Percentiles rank a stretch among this genome's conserved stretches.
These are phyloP conservation scores for Rachicladosporium sp. DNA, from an alignment of 2,329 filamentous ascomycete genomes.

Conservation along the genomic window DNA sequence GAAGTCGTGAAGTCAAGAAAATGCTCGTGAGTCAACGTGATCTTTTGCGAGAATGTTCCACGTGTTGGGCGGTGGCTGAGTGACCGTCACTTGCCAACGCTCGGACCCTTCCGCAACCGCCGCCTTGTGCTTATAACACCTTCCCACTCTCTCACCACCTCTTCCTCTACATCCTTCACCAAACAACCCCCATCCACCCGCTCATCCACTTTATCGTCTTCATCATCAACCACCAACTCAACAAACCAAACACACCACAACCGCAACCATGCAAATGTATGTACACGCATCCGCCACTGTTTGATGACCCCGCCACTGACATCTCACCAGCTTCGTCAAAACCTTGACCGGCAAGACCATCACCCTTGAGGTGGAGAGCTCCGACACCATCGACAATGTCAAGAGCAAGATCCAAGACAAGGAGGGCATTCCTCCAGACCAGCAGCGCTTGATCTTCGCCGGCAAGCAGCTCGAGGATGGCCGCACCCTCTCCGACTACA, in stretches of 20 bases:
- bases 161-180: not conserved
- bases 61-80: constrained; percentile 1
- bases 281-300: constrained; percentile 73
- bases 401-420: constrained; percentile 98
- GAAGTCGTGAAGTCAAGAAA: not conserved
- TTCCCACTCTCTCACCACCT: no score
- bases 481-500: constrained; percentile 81
- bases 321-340: constrained; percentile 28
- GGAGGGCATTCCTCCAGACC: constrained; percentile 90
- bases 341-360: constrained; percentile 53
- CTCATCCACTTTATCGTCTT: not conserved
- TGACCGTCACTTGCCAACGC: not conserved
- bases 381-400: constrained; percentile 89
- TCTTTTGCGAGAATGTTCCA: constrained; percentile 1
- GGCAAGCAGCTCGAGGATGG: constrained; percentile 95
- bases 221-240: constrained; percentile 5
- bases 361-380: constrained; percentile 55
- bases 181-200: constrained; percentile 2
- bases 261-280: constrained; percentile 68
- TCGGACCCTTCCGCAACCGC: constrained; percentile 1
- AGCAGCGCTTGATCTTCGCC: constrained; percentile 91
- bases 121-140: not conserved
- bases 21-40: not conserved
- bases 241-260: constrained; percentile 1
- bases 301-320: constrained; percentile 36